Percentiles rank a stretch among this genome's conserved stretches.
These are phyloP conservation scores for Nepenthes gracilis DNA, from an alignment of 148 eudicot genomes.

Conservation along the genomic window DNA sequence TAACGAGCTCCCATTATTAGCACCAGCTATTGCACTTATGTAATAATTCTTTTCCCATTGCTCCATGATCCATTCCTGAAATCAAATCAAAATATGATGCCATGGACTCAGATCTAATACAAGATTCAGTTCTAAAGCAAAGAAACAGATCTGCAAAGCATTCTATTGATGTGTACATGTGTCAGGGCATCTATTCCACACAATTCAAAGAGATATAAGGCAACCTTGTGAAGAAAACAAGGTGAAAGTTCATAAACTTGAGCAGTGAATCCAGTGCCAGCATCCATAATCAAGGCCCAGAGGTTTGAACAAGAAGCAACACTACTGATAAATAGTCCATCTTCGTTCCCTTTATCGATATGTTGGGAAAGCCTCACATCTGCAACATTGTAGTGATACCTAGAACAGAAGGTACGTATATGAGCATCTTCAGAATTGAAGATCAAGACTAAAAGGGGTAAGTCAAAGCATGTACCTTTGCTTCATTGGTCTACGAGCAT, in stretches of 20 bases:
- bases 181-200: background rate
- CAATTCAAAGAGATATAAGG: background rate
- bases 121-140: background rate
- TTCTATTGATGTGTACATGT: background rate
- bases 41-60: slow-evolving; percentile 40
- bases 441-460: background rate
- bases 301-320: slow-evolving; percentile 7
- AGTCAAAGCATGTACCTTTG: slow-evolving; percentile 3
- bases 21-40: slow-evolving; percentile 42
- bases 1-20: slow-evolving; percentile 37
- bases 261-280: slow-evolving; percentile 12
- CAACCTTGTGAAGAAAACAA: slow-evolving; percentile 10
- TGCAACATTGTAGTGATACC: slow-evolving; percentile 11
- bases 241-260: slow-evolving; percentile 13
- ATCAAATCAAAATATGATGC: background rate
- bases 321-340: slow-evolving; percentile 10
- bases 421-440: background rate
- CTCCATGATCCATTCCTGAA: slow-evolving; percentile 16
- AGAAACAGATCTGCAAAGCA: too few relatives aligned
- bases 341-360: slow-evolving; percentile 14
- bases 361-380: slow-evolving; percentile 10
- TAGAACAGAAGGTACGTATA: background rate
- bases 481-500: slow-evolving; percentile 11
- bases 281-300: slow-evolving; percentile 14
- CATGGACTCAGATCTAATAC: background rate